Evolutionary conservation across 179 eudicot genomes (phyloP).

Genomic region (Amaranthus tricolor): DNA sequence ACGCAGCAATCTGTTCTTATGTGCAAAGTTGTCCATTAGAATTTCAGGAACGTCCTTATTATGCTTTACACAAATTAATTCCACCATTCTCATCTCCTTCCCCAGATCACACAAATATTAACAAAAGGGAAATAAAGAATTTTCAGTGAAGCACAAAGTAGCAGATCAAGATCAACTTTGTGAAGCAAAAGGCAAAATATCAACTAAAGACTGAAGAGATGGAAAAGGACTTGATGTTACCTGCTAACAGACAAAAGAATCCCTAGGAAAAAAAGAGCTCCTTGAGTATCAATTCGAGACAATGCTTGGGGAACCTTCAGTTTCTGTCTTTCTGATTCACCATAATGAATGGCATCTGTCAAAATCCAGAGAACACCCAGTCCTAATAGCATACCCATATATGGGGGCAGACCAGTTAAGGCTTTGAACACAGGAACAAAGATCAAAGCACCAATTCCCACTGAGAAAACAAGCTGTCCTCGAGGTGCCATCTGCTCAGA

Average conservation of each 20-base stretch:
- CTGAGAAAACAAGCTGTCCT: constrained; percentile 79
- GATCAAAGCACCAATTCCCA: constrained; percentile 79
- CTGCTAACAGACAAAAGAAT: constrained; percentile 93
- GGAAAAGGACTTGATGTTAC: constrained; percentile 29
- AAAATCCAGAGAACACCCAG: constrained; percentile 93
- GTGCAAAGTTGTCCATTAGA: neutral
- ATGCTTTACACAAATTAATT: neutral
- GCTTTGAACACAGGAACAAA: constrained; percentile 89
- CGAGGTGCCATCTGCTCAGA: constrained; percentile 97
- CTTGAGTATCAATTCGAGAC: constrained; percentile 95
- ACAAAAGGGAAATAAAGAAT: neutral
- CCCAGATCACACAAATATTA: neutral
- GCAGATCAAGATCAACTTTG: neutral
- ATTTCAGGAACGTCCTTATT: neutral
- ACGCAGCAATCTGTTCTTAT: neutral
- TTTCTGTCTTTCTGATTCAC: constrained; percentile 78
- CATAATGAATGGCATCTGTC: constrained; percentile 94
- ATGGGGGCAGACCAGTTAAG: constrained; percentile 89
- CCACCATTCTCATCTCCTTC: neutral
- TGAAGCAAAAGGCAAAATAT: neutral
- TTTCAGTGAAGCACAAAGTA: neutral
- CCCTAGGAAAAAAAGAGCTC: constrained; percentile 94
- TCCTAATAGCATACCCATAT: constrained; percentile 92
- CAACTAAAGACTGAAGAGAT: neutral
- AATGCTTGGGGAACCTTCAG: constrained; percentile 95